A percentile compares a stretch with the other conserved stretches of the same genome.
Evolutionary conservation across 352 stramenopile genomes (phyloP).

Genomic region (Globisporangium nagaii): DNA sequence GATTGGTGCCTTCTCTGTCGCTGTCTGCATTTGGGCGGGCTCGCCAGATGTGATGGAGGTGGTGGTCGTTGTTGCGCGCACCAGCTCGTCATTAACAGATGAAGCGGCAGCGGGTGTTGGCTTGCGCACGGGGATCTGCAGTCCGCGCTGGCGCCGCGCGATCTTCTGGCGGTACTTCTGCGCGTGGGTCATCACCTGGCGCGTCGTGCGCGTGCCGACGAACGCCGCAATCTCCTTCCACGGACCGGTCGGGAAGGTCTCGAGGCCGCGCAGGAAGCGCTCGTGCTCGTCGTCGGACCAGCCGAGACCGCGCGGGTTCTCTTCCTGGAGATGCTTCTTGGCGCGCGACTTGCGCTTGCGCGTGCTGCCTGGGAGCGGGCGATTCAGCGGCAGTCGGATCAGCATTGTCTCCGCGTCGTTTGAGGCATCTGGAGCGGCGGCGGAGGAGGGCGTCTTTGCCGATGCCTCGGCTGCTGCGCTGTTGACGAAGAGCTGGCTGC

Average conservation of each 20-base stretch:
- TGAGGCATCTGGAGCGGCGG: not conserved
- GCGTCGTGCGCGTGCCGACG: conserved; percentile 15
- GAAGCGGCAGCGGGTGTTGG: too few species aligned
- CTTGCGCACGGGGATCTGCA: not conserved
- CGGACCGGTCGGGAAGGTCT: conserved; percentile 21
- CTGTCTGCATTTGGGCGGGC: not conserved
- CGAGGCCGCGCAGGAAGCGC: conserved; percentile 22
- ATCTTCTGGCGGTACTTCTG: conserved; percentile 83
- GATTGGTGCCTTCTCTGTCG: not conserved
- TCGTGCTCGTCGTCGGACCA: conserved; percentile 17
- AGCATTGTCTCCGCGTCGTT: not conserved
- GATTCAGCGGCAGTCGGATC: not conserved
- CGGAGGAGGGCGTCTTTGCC: not conserved
- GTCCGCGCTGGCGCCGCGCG: conserved; percentile 34
- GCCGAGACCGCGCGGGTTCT: not conserved
- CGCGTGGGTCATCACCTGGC: conserved; percentile 66
- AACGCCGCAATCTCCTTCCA: conserved; percentile 30
- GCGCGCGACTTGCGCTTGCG: not conserved
- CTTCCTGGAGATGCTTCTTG: not conserved
- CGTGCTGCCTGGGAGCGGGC: not conserved
- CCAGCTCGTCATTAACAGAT: not conserved
- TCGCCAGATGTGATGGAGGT: not conserved
- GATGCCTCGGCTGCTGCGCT: not conserved
- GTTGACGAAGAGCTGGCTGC: not conserved
- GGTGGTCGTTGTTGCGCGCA: too few species aligned